A percentile compares a stretch with the other conserved stretches of the same genome.
These are phyloP conservation scores for Rhipidocladum racemiflorum DNA, from an alignment of 176 grass and related monocot species.

Conservation along the genomic window DNA sequence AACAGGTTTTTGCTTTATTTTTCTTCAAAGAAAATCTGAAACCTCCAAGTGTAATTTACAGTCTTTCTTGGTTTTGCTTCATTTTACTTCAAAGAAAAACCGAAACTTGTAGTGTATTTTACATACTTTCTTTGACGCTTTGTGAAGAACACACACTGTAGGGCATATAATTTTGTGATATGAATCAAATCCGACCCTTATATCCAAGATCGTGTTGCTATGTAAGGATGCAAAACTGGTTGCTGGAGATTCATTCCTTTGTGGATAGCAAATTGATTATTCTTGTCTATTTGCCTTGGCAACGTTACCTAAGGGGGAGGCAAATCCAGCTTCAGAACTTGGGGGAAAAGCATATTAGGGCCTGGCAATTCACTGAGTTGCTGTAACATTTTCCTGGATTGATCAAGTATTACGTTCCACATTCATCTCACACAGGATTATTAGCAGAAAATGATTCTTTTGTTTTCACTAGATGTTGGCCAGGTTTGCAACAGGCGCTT, in stretches of 20 bases:
- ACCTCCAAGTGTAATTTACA: background rate
- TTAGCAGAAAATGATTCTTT: slow-evolving; percentile 2
- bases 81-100: slow-evolving; percentile 18
- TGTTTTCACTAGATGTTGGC: slow-evolving; percentile 74
- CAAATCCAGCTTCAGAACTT: background rate
- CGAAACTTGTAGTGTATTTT: slow-evolving; percentile 3
- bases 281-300: background rate
- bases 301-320: background rate
- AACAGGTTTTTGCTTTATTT: slow-evolving; percentile 11
- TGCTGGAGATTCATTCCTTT: background rate
- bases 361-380: background rate
- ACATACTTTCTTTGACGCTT: background rate
- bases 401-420: background rate
- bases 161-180: background rate
- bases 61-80: background rate
- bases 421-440: slow-evolving; percentile 29
- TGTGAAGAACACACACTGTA: background rate
- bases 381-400: background rate
- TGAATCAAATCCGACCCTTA: background rate
- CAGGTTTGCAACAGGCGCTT: slow-evolving; percentile 88
- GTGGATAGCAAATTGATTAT: slow-evolving; percentile 7
- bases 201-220: background rate
- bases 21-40: slow-evolving; percentile 22
- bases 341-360: background rate
- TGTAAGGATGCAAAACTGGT: background rate